These are phyloP conservation scores for Acorus calamus DNA, from an alignment of 106 monocot genomes.

Conservation along the genomic window DNA sequence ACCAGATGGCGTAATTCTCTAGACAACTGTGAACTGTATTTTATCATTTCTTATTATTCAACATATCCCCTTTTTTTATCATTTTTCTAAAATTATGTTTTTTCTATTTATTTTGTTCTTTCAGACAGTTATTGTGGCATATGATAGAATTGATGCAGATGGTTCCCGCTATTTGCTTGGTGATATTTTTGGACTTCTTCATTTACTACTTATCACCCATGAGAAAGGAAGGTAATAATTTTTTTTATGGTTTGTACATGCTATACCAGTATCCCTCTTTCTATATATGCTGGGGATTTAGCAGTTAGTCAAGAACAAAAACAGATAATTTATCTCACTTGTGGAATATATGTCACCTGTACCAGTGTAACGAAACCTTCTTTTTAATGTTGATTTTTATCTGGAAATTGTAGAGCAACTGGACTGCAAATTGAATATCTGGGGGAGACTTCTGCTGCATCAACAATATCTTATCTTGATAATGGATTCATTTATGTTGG, in stretches of 20 bases:
- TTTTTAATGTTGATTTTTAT: background rate
- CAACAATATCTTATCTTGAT: slow-evolving; percentile 97
- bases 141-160: slow-evolving; percentile 94
- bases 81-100: background rate
- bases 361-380: too few species aligned
- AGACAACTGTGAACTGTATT: too few species aligned
- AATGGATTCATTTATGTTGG: slow-evolving; percentile 96
- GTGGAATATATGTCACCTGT: too few species aligned
- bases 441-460: slow-evolving; percentile 92
- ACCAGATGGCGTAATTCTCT: slow-evolving; percentile 31
- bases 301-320: too few species aligned
- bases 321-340: too few species aligned
- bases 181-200: slow-evolving; percentile 81
- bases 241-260: too few species aligned
- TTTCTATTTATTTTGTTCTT: background rate
- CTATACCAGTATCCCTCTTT: too few species aligned
- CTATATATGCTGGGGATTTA: too few species aligned
- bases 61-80: too few species aligned
- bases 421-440: slow-evolving; percentile 90
- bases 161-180: slow-evolving; percentile 95
- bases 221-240: slow-evolving; percentile 62
- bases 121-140: slow-evolving; percentile 93
- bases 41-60: too few species aligned
- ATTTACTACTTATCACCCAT: slow-evolving; percentile 92
- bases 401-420: slow-evolving; percentile 49